These are phyloP conservation scores for Pholiota adiposa DNA, from an alignment of 1,284 basidiomycete genomes.

Conservation along the genomic window DNA sequence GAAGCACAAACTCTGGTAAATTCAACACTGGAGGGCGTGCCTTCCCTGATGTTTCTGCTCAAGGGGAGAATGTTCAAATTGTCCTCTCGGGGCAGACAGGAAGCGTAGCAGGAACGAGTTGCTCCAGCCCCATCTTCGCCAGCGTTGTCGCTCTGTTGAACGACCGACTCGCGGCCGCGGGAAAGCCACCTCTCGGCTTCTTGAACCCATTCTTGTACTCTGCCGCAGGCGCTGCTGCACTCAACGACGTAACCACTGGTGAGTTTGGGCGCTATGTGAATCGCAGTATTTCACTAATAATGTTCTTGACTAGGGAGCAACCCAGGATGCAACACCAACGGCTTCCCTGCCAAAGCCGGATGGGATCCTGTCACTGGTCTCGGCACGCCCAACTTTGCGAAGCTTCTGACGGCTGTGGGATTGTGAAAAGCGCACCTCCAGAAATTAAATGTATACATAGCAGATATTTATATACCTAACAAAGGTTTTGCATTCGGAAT, in stretches of 20 bases:
- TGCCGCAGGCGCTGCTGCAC: constrained; percentile 23
- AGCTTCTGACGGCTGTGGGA: constrained; percentile 17
- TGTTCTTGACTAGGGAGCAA: constrained; percentile 24
- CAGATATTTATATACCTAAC: neutral
- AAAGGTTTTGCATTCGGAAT: too few species aligned
- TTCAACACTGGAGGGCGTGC: constrained; percentile 27
- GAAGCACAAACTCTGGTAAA: constrained; percentile 32
- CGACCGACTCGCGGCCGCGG: constrained; percentile 18
- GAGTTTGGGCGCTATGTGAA: neutral
- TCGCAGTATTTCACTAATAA: neutral
- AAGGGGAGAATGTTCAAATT: constrained; percentile 23
- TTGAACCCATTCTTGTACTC: constrained; percentile 31
- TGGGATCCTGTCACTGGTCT: constrained; percentile 38
- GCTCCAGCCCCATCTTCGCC: constrained; percentile 25
- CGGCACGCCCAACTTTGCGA: constrained; percentile 34
- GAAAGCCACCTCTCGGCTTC: constrained; percentile 26
- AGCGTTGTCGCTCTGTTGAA: constrained; percentile 27
- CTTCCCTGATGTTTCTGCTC: constrained; percentile 28
- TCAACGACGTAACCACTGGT: constrained; percentile 31
- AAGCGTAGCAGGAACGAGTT: constrained; percentile 24
- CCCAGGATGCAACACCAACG: constrained; percentile 32
- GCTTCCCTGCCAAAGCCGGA: constrained; percentile 31
- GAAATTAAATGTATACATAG: neutral
- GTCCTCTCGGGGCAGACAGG: constrained; percentile 14
- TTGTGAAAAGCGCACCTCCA: neutral